These are phyloP conservation scores for Sarcomyxa edulis DNA, from an alignment of 768 basidiomycete species.

Conservation along the genomic window DNA sequence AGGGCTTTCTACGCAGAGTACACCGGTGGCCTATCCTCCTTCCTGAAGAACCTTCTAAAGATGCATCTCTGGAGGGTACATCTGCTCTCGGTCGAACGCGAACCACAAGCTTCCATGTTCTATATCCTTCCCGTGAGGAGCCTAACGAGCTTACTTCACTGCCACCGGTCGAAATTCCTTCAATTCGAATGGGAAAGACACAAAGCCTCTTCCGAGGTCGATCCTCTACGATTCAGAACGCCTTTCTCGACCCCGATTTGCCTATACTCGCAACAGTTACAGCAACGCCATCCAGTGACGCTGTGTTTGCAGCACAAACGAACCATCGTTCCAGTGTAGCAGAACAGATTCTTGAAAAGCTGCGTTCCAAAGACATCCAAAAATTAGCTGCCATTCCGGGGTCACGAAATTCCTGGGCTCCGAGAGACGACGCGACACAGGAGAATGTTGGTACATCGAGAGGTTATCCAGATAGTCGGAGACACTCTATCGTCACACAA, in stretches of 20 bases:
- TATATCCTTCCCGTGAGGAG: background rate
- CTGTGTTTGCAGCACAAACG: background rate
- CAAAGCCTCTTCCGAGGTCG: too few species aligned
- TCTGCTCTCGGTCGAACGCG: conserved; percentile 27
- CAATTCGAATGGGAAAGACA: background rate
- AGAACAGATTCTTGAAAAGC: conserved; percentile 63
- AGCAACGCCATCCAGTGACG: background rate
- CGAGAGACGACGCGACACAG: conserved; percentile 14
- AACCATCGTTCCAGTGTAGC: conserved; percentile 59
- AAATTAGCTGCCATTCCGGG: conserved; percentile 25
- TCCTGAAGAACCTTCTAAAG: conserved; percentile 28
- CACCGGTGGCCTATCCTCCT: conserved; percentile 88
- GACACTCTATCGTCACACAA: conserved; percentile 34
- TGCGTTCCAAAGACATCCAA: conserved; percentile 52
- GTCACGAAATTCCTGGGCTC: conserved; percentile 22
- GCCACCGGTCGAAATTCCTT: background rate
- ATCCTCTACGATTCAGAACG: too few species aligned
- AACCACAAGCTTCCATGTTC: conserved; percentile 33
- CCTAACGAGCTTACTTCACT: conserved; percentile 3
- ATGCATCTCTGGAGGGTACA: conserved; percentile 14
- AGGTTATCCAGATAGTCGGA: conserved; percentile 14
- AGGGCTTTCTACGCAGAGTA: conserved; percentile 90
- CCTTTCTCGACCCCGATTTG: too few species aligned
- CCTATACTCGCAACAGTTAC: too few species aligned
- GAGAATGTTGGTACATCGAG: background rate